These are phyloP conservation scores for Penicillium sp. DNA, from an alignment of 2,329 filamentous ascomycete genomes.

Conservation along the genomic window DNA sequence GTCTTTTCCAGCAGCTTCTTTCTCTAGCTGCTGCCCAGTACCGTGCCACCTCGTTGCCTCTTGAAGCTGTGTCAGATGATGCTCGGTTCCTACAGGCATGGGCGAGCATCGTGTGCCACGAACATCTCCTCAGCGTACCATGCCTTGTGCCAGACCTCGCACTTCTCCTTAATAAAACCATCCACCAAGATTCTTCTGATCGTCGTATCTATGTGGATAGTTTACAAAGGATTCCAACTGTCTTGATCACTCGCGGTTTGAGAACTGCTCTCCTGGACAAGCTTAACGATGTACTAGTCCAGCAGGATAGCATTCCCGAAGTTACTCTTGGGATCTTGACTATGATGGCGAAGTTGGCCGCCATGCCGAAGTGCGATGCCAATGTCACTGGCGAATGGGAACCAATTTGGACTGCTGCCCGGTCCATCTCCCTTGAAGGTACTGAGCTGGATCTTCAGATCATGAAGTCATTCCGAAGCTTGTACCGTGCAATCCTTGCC, in stretches of 20 bases:
- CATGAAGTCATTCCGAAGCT: conserved; percentile 38
- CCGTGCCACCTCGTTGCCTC: conserved; percentile 19
- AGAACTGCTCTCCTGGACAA: conserved; percentile 36
- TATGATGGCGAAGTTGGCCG: conserved; percentile 41
- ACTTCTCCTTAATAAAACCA: conserved; percentile 32
- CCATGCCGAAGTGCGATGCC: conserved; percentile 41
- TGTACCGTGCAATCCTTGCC: conserved; percentile 36
- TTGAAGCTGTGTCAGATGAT: conserved; percentile 28
- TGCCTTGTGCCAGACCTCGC: conserved; percentile 36
- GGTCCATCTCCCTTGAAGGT: conserved; percentile 33
- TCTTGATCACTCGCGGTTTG: conserved; percentile 39
- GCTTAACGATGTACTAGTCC: conserved; percentile 34
- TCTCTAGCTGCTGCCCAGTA: conserved; percentile 33
- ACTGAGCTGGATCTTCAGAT: conserved; percentile 34
- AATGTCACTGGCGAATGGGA: conserved; percentile 37
- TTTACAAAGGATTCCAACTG: conserved; percentile 37
- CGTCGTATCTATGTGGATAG: conserved; percentile 34
- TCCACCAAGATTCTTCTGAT: conserved; percentile 31
- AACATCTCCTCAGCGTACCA: conserved; percentile 38
- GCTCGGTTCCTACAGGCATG: conserved; percentile 39
- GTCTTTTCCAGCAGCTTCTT: conserved; percentile 36
- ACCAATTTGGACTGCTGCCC: conserved; percentile 38
- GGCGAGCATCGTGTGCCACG: conserved; percentile 39
- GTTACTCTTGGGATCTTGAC: conserved; percentile 35
- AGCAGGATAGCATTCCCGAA: conserved; percentile 27